Base-by-base conservation (phyloP, 2,329 filamentous ascomycete species). In the Lachnellula hyalina region DNA sequence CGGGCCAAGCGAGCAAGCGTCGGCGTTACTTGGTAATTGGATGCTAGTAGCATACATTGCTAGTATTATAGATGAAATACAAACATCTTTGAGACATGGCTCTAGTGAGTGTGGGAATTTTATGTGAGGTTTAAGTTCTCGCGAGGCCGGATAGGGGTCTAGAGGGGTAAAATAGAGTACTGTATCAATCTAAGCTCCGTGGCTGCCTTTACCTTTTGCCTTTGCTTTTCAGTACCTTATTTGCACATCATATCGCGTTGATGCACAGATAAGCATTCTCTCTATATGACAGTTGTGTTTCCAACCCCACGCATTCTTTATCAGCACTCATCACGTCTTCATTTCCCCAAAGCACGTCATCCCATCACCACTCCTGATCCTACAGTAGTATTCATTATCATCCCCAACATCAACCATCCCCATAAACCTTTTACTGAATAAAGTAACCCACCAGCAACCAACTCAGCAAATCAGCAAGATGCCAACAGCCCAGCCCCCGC, bases 331-430 rank as follows among this genome's bases (percentile, higher is more conserved):
- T 42, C 40, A 54, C 48, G 52, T 28, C 52, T 54, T 54, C 47
- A 11, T 8, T 47, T 46, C 38, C 41, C 3, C 19, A 49, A 47
- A 54, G 52, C 52, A 54, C 48, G 52, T 35, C 48, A 54, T 54
- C 41, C 28, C 23, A 21, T 21, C 21, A 21, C 21, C 21, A 21
- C 21, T 21, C 21, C 4, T 21, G 21, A n/a, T 0, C 21, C 21
- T 21, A 21, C 21, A n/a, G n/a, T n/a, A n/a, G n/a, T 21, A 21
- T 21, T 21, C 21, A 21, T 3, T 21, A 21, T 2, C 21, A 21
- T 21, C 28, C 47, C 4, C 35, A 35, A 38, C 35, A 38, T 11
- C 35, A 38, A 4, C 3, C 35, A 15, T 38, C 15, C 15, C 35
- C n/a, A 14, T n/a, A n/a, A 14, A 8, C 40, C 8, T n/a, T 42